Conservation (phyloP, 805 yeast species). For the Spathaspora sp. region DNA sequence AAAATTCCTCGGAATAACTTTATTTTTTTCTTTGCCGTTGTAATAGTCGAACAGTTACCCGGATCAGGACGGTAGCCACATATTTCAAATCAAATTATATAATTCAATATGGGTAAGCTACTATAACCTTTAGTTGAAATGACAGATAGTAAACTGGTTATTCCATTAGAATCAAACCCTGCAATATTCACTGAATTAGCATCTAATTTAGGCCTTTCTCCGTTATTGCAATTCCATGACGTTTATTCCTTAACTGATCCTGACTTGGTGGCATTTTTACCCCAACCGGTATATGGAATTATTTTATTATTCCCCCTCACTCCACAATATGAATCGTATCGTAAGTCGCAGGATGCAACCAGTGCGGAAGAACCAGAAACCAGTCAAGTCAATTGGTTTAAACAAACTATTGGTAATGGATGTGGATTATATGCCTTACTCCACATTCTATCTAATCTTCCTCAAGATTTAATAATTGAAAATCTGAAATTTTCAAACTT, state of each 20-base stretch:
- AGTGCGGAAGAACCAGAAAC: constrained; percentile 4
- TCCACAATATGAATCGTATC: constrained; percentile 50
- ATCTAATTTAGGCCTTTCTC: constrained; percentile 60
- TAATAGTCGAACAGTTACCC: background rate
- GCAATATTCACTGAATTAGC: constrained; percentile 72
- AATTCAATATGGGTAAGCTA: background rate
- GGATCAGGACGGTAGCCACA: background rate
- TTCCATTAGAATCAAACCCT: constrained; percentile 92
- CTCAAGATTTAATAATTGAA: constrained; percentile 40
- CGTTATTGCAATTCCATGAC: constrained; percentile 64
- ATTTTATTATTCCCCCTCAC: constrained; percentile 84
- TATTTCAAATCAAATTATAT: background rate
- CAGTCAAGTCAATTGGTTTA: constrained; percentile 62
- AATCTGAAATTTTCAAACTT: constrained; percentile 24
- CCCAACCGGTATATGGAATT: constrained; percentile 74
- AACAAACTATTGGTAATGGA: constrained; percentile 81
- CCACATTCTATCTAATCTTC: constrained; percentile 52
- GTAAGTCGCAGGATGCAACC: constrained; percentile 36
- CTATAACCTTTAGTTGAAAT: background rate
- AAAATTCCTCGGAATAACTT: no score
- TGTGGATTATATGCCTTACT: constrained; percentile 90
- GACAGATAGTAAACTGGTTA: constrained; percentile 37
- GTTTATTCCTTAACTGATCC: constrained; percentile 82
- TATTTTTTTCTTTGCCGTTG: no score
- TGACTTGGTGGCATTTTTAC: constrained; percentile 74